A percentile compares a stretch with the other conserved stretches of the same genome.
Conservation (phyloP, 148 eudicot species). For the Chenopodium album region DNA sequence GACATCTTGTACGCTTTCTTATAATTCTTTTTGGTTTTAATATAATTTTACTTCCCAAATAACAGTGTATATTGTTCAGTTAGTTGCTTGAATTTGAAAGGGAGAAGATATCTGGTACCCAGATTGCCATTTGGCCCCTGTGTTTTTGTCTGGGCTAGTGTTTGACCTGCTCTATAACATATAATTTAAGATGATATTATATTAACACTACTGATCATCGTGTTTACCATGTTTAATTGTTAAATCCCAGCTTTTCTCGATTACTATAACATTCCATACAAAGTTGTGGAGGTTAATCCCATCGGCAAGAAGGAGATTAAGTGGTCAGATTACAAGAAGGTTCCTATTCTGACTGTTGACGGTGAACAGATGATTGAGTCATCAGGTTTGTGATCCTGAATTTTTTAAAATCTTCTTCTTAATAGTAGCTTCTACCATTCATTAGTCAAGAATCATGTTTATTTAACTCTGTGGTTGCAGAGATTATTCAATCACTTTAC, state of each 20-base stretch:
- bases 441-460: not conserved
- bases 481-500: conserved; percentile 56
- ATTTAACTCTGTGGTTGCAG: conserved; percentile 39
- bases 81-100: not conserved
- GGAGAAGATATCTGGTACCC: not conserved
- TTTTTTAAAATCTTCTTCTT: not conserved
- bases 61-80: not conserved
- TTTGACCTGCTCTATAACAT: not conserved
- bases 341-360: conserved; percentile 84
- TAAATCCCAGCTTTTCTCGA: conserved; percentile 76
- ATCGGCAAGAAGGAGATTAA: conserved; percentile 93
- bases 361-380: conserved; percentile 89
- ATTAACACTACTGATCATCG: not conserved
- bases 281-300: conserved; percentile 96
- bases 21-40: too few species aligned
- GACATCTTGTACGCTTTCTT: too few species aligned
- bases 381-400: conserved; percentile 55
- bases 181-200: not conserved
- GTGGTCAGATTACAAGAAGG: conserved; percentile 97
- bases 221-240: not conserved
- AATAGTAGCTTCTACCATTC: not conserved
- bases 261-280: conserved; percentile 82
- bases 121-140: not conserved
- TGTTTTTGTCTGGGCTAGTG: not conserved
- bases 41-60: not conserved